Evolutionary conservation across 345 rosid genomes (phyloP), one percentile per base, ranked within the genome.

Genomic region (Eucalyptus melliodora): DNA sequence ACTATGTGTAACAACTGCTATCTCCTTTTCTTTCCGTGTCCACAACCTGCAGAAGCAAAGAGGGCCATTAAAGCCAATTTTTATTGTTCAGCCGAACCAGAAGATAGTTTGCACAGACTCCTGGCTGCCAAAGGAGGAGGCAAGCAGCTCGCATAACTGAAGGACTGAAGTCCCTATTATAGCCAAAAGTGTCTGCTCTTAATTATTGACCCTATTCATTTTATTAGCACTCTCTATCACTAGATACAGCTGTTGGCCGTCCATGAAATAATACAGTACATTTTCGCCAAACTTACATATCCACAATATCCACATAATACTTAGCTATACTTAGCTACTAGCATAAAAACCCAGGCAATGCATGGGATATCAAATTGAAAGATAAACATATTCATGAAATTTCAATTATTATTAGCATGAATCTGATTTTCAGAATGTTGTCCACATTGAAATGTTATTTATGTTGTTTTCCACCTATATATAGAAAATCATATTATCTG

Each of bases 21-120:
- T 98, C 96, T 98, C 99, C 92, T 96, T 98, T 92, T 98, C 99
- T 92, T 94, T 94, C 92, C 99, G 93, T 87, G 98, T 97, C 98
- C 97, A 98, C 93, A 98, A 92, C 99, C 99, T 98, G 95, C 45
- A 77, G 14, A 77, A 77, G 85, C 47, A 77, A 40, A 37, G 42
- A 77, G 85, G 14, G 47, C 47, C 47, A 40, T 77, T 21, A 23
- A 77, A 44, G 85, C 30, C 16, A 77, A 77, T 40, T 77, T 77
- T 11, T 21, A 40, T 40, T 40, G 85, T 77, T 40, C 47, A 77
- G 85, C 85, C 13, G 1, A 77, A 77, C 85, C 85, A 40, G 44
- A 77, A 77, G 44, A 72, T 34, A 40, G 85, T 23, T 40, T 77
- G 85, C 47, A 40, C 16, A 77, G 47, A 77, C 27, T 40, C 47